phyloP scores from a whole-genome alignment of 2,329 filamentous ascomycete genomes.

The Alternaria alternata region DNA sequence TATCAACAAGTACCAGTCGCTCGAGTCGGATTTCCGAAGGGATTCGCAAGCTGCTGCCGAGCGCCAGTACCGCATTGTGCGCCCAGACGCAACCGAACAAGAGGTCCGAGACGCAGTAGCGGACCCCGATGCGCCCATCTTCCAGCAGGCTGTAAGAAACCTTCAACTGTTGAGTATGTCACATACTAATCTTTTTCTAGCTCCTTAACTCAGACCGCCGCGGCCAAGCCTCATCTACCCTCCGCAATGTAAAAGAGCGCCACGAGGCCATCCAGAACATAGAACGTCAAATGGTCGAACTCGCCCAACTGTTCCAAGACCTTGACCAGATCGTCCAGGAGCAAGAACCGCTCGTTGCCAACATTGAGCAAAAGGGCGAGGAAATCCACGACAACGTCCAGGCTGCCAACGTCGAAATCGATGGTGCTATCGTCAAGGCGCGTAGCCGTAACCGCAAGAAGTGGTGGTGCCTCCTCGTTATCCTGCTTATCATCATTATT shows the following conservation, averaged over 20 bases:
- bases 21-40: slow-evolving; percentile 82
- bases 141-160: slow-evolving; percentile 74
- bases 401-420: slow-evolving; percentile 85
- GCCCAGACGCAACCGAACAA: slow-evolving; percentile 77
- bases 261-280: slow-evolving; percentile 92
- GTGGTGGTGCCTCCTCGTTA: slow-evolving; percentile 90
- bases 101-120: slow-evolving; percentile 83
- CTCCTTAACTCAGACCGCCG: slow-evolving; percentile 81
- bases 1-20: slow-evolving; percentile 81
- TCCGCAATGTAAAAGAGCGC: slow-evolving; percentile 81
- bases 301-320: slow-evolving; percentile 87
- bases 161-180: background rate
- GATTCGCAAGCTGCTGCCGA: slow-evolving; percentile 83
- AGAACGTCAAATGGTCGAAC: slow-evolving; percentile 85
- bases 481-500: slow-evolving; percentile 50
- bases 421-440: slow-evolving; percentile 81
- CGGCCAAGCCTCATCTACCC: slow-evolving; percentile 80
- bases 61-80: slow-evolving; percentile 89
- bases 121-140: slow-evolving; percentile 78
- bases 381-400: slow-evolving; percentile 84
- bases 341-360: slow-evolving; percentile 80
- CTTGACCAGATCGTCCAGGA: slow-evolving; percentile 86
- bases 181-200: slow-evolving; percentile 45
- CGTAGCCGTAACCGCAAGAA: slow-evolving; percentile 79
- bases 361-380: slow-evolving; percentile 87